Conservation (phyloP, 2,329 filamentous ascomycete species). For the Ascomycota sp. region DNA sequence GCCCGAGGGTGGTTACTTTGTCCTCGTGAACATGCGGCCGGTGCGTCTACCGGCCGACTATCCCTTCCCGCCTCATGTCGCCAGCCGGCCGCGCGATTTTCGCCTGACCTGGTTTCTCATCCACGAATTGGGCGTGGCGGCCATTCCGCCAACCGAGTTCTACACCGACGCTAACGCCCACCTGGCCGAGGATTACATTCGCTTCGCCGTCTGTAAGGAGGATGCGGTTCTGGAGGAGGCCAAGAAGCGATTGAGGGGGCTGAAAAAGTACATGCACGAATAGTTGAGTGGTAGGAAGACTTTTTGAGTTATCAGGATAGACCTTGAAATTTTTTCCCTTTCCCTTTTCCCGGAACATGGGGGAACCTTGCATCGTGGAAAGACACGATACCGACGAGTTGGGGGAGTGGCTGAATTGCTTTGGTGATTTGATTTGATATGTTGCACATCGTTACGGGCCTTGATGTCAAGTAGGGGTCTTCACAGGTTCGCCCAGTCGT, state of each 20-base stretch:
- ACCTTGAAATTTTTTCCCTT: too few species aligned
- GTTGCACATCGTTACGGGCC: too few species aligned
- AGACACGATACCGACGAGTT: too few species aligned
- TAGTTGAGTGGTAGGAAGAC: not conserved
- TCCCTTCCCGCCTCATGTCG: slow-evolving; percentile 76
- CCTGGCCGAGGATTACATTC: slow-evolving; percentile 79
- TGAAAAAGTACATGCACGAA: slow-evolving; percentile 47
- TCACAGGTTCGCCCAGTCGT: too few species aligned
- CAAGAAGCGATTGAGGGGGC: slow-evolving; percentile 50
- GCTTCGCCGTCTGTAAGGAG: slow-evolving; percentile 92
- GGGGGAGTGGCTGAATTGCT: too few species aligned
- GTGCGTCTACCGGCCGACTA: slow-evolving; percentile 71
- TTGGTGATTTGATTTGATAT: too few species aligned
- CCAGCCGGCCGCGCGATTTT: slow-evolving; percentile 73
- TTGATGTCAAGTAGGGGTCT: too few species aligned
- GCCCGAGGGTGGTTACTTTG: slow-evolving; percentile 93
- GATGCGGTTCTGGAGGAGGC: slow-evolving; percentile 66
- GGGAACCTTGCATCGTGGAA: too few species aligned
- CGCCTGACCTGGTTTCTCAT: slow-evolving; percentile 94
- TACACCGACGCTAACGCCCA: slow-evolving; percentile 71
- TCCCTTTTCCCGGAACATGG: too few species aligned
- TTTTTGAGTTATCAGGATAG: too few species aligned
- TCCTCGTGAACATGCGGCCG: slow-evolving; percentile 80
- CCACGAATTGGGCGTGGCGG: slow-evolving; percentile 84
- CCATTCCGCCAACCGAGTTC: slow-evolving; percentile 92